Base-by-base conservation (phyloP, 306 rosid species). In the Chamaecrista fasciculata region DNA sequence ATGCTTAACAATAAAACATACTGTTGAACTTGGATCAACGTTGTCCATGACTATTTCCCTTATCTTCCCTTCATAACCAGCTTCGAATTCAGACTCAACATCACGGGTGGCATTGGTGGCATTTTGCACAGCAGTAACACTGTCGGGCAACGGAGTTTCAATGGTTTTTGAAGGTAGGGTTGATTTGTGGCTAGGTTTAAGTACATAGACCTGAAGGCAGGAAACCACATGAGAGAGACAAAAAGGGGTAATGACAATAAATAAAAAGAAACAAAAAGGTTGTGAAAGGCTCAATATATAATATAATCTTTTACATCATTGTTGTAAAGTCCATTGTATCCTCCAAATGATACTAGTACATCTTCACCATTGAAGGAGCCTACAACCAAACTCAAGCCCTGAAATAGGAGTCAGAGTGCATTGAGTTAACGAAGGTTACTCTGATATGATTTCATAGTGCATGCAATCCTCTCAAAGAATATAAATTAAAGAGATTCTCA, bases 181-280 rank as follows among this genome's bases (percentile, higher is more conserved):
- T 77, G 97, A 87, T 84, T 84, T 91, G 82, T 89, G 90, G 84
- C 97, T 91, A 66, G 95, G 91, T 83, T 85, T 91, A 53, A 91
- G 91, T 76, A 91, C 86, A 53, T 80, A 79, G 78, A 89, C 91
- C 96, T 91, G 78, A 79, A 64, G 34, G 26, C 28, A 46, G 72
- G 11, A 81, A 75, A 21, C 58, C 56, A 60, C 58, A 67, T 76
- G 67, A 73, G 71, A 50, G 28, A n/a, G n/a, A n/a, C n/a, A n/a
- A n/a, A n/a, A 49, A 73, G 19, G 52, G 64, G 72, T 70, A 50
- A 76, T 33, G 36, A 42, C 33, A 36, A 21, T 14, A 6, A 26
- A 55, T 28, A 31, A 8, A 31, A 31, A n/a, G 15, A 49, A 48
- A 31, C 40, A 58, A 59, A 31, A 68, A 5, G 67, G 24, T 46